These are phyloP conservation scores for Phaffia australis DNA, from an alignment of 768 basidiomycete genomes.

Conservation along the genomic window DNA sequence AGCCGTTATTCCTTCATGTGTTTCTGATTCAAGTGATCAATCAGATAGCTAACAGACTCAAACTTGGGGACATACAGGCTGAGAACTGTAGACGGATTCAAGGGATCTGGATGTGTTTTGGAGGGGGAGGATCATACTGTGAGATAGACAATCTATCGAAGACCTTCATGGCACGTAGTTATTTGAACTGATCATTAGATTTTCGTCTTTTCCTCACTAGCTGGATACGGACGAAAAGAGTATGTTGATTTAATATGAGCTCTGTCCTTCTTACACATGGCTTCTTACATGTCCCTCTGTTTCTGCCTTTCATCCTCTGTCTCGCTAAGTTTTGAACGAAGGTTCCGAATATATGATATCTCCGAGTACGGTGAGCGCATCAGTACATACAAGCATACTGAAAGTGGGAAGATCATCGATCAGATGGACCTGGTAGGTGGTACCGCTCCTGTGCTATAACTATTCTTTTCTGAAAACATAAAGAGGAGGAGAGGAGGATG, in stretches of 20 bases:
- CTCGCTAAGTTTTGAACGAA: slow-evolving; percentile 61
- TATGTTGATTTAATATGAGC: too few relatives aligned
- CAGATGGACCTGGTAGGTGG: slow-evolving; percentile 25
- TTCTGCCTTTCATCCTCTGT: background rate
- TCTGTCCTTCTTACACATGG: slow-evolving; percentile 36
- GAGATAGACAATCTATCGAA: slow-evolving; percentile 52
- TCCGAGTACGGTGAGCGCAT: slow-evolving; percentile 87
- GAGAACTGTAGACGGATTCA: slow-evolving; percentile 29
- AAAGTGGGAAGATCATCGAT: slow-evolving; percentile 27
- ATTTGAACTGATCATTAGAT: slow-evolving; percentile 48
- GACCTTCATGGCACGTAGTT: too few relatives aligned
- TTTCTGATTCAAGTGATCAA: background rate
- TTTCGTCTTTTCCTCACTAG: slow-evolving; percentile 31
- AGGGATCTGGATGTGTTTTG: slow-evolving; percentile 86
- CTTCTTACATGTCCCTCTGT: background rate
- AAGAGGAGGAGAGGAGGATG: too few relatives aligned
- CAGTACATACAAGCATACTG: slow-evolving; percentile 63
- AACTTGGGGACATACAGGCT: too few relatives aligned
- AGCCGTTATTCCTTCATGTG: background rate
- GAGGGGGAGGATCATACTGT: slow-evolving; percentile 71
- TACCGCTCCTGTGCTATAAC: slow-evolving; percentile 9
- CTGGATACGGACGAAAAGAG: slow-evolving; percentile 29
- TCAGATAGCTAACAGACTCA: too few relatives aligned
- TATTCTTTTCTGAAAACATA: background rate
- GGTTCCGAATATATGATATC: slow-evolving; percentile 79